These are phyloP conservation scores for Leptographium procerum DNA, from an alignment of 2,329 filamentous ascomycete species.

Conservation along the genomic window DNA sequence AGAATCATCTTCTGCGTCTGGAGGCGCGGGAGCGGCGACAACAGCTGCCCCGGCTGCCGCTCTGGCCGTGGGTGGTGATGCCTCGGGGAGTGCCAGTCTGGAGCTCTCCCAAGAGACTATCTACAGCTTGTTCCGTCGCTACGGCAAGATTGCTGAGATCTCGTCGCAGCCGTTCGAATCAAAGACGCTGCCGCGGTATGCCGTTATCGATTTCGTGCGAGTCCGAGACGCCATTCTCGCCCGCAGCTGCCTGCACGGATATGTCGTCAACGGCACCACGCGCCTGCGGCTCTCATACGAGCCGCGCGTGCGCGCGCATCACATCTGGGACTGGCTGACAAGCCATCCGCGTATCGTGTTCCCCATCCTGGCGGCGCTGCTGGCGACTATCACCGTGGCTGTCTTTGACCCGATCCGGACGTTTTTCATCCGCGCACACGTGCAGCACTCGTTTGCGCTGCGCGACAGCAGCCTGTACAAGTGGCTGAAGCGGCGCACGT, in stretches of 20 bases:
- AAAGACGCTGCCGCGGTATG: slow-evolving; percentile 71
- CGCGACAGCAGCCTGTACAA: slow-evolving; percentile 62
- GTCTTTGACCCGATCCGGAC: slow-evolving; percentile 92
- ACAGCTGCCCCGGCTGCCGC: neutral
- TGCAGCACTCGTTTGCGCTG: slow-evolving; percentile 65
- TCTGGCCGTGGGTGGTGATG: slow-evolving; percentile 20
- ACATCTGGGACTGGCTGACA: slow-evolving; percentile 78
- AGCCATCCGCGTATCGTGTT: slow-evolving; percentile 82
- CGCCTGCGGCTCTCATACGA: slow-evolving; percentile 74
- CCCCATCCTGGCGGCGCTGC: slow-evolving; percentile 65
- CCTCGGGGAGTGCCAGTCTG: slow-evolving; percentile 46
- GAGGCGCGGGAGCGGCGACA: neutral
- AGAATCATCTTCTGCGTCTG: neutral
- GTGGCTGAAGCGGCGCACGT: slow-evolving; percentile 68
- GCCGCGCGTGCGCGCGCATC: slow-evolving; percentile 61
- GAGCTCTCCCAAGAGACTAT: slow-evolving; percentile 79
- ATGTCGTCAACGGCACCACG: slow-evolving; percentile 51
- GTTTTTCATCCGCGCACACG: slow-evolving; percentile 81
- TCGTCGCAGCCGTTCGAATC: slow-evolving; percentile 72
- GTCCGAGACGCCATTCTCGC: slow-evolving; percentile 75
- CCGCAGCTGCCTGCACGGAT: slow-evolving; percentile 85
- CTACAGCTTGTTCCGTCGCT: slow-evolving; percentile 77
- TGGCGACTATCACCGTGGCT: slow-evolving; percentile 73
- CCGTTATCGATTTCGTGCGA: slow-evolving; percentile 64
- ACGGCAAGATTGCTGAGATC: slow-evolving; percentile 86